phyloP scores from a whole-genome alignment of 495 filamentous ascomycete genomes.

The Lichenothelia convexa region DNA sequence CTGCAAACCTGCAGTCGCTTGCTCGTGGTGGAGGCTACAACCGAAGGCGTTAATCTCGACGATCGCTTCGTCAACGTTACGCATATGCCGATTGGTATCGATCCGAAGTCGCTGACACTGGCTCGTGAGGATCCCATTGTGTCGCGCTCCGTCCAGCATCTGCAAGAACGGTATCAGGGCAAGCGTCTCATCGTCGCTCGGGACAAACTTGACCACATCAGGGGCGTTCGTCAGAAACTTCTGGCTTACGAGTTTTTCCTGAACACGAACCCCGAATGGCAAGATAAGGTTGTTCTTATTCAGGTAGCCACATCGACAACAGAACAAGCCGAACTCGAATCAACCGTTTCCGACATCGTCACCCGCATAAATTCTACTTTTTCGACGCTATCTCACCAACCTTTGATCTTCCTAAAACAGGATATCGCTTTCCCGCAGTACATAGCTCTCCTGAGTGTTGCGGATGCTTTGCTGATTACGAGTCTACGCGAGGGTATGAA shows the following conservation, averaged over 20 bases:
- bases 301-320: conserved; percentile 82
- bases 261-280: conserved; percentile 78
- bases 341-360: conserved; percentile 76
- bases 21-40: conserved; percentile 68
- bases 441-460: conserved; percentile 68
- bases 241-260: conserved; percentile 86
- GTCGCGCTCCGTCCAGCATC: conserved; percentile 54
- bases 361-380: conserved; percentile 78
- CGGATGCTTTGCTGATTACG: conserved; percentile 81
- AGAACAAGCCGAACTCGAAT: conserved; percentile 69
- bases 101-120: conserved; percentile 53
- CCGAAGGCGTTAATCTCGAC: conserved; percentile 75
- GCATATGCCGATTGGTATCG: conserved; percentile 61
- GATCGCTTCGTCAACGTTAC: conserved; percentile 78
- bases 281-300: conserved; percentile 66
- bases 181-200: conserved; percentile 81
- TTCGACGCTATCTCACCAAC: conserved; percentile 74
- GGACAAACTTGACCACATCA: conserved; percentile 81
- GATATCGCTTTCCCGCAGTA: conserved; percentile 84
- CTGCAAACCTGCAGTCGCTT: conserved; percentile 83
- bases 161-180: conserved; percentile 60
- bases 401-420: conserved; percentile 85
- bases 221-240: conserved; percentile 80
- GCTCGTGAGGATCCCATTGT: conserved; percentile 59
- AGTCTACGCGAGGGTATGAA: conserved; percentile 94